A percentile compares a stretch with the other conserved stretches of the same genome.
Conservation (phyloP, 2,329 filamentous ascomycete species). For the Apiospora phragmitis region DNA sequence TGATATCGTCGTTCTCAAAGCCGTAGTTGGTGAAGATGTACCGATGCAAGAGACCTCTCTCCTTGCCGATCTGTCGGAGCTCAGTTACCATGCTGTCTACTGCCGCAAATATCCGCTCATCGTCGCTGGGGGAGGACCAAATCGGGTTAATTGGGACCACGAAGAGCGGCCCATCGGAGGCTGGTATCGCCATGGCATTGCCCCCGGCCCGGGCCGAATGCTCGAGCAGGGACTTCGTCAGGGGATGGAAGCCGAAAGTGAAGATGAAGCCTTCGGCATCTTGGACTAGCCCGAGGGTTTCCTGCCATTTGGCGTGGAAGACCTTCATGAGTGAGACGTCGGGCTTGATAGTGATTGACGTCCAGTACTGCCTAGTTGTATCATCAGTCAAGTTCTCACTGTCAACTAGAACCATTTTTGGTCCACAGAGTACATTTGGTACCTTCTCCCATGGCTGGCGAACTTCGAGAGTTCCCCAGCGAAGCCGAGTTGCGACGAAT, state of each 20-base stretch:
- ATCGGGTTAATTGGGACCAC: slow-evolving; percentile 22
- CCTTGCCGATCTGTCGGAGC: slow-evolving; percentile 9
- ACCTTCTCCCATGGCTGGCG: slow-evolving; percentile 15
- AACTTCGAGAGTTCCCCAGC: slow-evolving; percentile 18
- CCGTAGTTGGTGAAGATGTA: neutral
- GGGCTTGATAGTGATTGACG: neutral
- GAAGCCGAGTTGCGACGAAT: slow-evolving; percentile 19
- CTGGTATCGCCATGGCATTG: slow-evolving; percentile 21
- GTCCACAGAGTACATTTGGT: neutral
- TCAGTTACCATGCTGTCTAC: neutral
- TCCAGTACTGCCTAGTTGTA: slow-evolving; percentile 17
- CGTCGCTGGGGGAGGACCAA: slow-evolving; percentile 18
- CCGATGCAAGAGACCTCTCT: slow-evolving; percentile 18
- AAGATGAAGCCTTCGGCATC: slow-evolving; percentile 23
- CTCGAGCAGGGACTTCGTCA: slow-evolving; percentile 20
- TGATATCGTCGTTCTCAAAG: neutral
- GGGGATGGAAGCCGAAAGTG: slow-evolving; percentile 22
- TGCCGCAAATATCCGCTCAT: slow-evolving; percentile 17
- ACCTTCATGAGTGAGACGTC: slow-evolving; percentile 17
- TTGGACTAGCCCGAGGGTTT: slow-evolving; percentile 17
- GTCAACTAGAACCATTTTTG: no score
- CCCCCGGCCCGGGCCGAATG: slow-evolving; percentile 20
- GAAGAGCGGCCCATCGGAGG: slow-evolving; percentile 23
- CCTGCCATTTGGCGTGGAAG: slow-evolving; percentile 21
- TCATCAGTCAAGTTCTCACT: neutral